phyloP scores from a whole-genome alignment of 1,284 basidiomycete genomes.

The Wolfiporia cocos region DNA sequence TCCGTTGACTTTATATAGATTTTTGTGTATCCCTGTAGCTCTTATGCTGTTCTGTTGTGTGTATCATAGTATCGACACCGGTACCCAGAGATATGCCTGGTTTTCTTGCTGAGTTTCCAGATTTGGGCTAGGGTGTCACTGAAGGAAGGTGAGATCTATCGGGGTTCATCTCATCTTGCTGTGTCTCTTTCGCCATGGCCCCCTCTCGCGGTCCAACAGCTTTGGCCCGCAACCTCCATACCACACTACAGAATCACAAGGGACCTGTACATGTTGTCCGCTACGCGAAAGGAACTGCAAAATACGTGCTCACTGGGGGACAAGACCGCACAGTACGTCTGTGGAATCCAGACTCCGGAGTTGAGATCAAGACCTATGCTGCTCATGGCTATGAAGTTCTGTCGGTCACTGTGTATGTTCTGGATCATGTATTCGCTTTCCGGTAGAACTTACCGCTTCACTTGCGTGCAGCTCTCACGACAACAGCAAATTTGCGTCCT shows the following conservation, averaged over 20 bases:
- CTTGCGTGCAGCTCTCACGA: constrained; percentile 82
- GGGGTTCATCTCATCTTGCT: no score
- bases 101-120: not conserved
- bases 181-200: no score
- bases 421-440: no score
- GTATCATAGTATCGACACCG: no score
- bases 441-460: no score
- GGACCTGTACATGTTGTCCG: constrained; percentile 81
- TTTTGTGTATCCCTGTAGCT: no score
- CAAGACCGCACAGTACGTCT: constrained; percentile 86
- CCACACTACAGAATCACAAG: constrained; percentile 58
- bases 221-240: constrained; percentile 56
- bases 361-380: constrained; percentile 86
- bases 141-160: not conserved
- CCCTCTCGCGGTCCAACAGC: constrained; percentile 56
- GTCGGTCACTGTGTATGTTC: constrained; percentile 79
- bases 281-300: constrained; percentile 81
- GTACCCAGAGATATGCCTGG: not conserved
- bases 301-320: constrained; percentile 88
- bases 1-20: no score
- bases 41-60: no score
- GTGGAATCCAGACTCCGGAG: constrained; percentile 83
- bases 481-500: constrained; percentile 90
- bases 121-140: not conserved
- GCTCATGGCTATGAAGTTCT: constrained; percentile 95